Evolutionary conservation across 1,284 basidiomycete genomes (phyloP), one percentile per base, ranked within the genome.

Genomic region (Ganoderma meredithae): DNA sequence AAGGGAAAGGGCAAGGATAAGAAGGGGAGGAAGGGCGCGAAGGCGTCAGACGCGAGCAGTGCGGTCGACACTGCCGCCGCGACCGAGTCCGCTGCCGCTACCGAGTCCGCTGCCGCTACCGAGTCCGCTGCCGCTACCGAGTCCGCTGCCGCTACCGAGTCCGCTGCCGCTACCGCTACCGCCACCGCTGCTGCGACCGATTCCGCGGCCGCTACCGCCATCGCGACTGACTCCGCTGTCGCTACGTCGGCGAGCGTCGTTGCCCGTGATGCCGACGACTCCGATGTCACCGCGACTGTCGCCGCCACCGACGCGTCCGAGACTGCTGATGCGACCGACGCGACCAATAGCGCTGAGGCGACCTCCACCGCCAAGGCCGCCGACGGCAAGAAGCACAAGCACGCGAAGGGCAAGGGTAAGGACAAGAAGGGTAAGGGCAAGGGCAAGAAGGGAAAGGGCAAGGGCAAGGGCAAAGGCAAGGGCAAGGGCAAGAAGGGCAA

Each of bases 241-340:
- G 55, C 55, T 4, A 10, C 49, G 22, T 55, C 62, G 6, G 62
- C 68, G 31, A 49, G 27, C 27, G 63, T 52, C 19, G 67, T 13
- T 3, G 67, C 31, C 9, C 40, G 60, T 13, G 56, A 15, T 9
- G 53, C 49, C 36, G 25, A 56, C 27, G 56, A 25, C 15, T 52
- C 66, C n/a, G 56, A 25, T n/a, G 59, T 62, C n/a, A n/a, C 62
- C 39, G 40, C 60, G 17, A 52, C 63, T n/a, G 60, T 39, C 39
- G 44, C 63, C 4, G 27, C 40, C 60, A 22, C 12, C 25, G 33
- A 25, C 22, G 49, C 41, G 4, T 25, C 27, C 36, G 33, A 1
- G 22, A 49, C 62, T 47, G 25, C 19, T 19, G 56, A n/a, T 43
- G 47, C 47, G 19, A 55, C 22, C 13, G 33, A 40, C 27, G 9